phyloP scores from a whole-genome alignment of 768 basidiomycete genomes.

The Lactifluus rugatus region DNA sequence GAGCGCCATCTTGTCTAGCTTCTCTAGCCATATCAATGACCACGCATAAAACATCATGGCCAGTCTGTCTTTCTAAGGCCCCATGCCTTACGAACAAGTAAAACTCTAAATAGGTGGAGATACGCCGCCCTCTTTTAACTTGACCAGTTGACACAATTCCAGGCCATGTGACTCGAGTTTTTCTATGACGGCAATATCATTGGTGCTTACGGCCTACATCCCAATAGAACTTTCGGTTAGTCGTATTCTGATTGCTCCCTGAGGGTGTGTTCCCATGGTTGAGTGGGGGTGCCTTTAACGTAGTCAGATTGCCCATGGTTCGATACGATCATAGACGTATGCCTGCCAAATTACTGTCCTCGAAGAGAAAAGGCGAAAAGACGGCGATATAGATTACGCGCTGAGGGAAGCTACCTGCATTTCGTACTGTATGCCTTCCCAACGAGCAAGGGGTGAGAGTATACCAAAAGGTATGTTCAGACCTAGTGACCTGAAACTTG shows the following conservation, averaged over 20 bases:
- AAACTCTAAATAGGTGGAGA: background rate
- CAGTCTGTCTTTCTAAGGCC: background rate
- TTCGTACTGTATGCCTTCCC: constrained; percentile 7
- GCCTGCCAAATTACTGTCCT: constrained; percentile 1
- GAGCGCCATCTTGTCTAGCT: background rate
- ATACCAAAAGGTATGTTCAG: background rate
- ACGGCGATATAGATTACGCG: constrained; percentile 9
- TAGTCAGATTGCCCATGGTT: background rate
- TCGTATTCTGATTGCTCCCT: background rate
- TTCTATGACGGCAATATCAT: constrained; percentile 4
- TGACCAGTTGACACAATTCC: background rate
- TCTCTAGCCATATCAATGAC: background rate
- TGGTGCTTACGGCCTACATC: background rate
- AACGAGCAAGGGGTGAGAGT: background rate
- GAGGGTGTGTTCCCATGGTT: constrained; percentile 2
- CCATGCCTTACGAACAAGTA: background rate
- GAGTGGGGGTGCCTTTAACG: background rate
- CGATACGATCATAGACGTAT: background rate
- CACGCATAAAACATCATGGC: background rate
- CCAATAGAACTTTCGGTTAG: constrained; percentile 7
- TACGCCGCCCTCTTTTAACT: background rate
- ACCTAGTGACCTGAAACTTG: constrained; percentile 1
- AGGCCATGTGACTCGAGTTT: background rate
- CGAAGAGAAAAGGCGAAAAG: constrained; percentile 1
- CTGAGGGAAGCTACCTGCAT: background rate